Percentiles rank a stretch among this genome's conserved stretches.
phyloP scores from a whole-genome alignment of 2,329 filamentous ascomycete species.

The Pezicula carpinea region DNA sequence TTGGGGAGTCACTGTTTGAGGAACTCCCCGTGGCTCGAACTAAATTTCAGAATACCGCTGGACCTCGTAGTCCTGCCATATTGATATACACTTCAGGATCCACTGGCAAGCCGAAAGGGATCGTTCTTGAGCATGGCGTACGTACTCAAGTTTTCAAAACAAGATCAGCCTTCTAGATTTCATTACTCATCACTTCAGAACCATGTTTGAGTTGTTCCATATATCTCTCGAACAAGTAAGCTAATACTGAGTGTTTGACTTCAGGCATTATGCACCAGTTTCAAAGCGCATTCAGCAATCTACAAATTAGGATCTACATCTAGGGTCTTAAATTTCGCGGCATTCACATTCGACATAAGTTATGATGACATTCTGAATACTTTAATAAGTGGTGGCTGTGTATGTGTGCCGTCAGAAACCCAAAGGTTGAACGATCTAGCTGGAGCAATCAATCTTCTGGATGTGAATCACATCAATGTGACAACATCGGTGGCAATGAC shows the following conservation, averaged over 20 bases:
- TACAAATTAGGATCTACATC: neutral
- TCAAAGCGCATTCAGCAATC: neutral
- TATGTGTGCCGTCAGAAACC: constrained; percentile 6
- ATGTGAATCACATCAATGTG: constrained; percentile 3
- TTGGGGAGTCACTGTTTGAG: neutral
- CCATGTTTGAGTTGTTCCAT: no score
- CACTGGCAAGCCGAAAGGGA: constrained; percentile 5
- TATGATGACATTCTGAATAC: constrained; percentile 8
- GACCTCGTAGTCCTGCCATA: neutral
- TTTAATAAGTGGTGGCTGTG: constrained; percentile 4
- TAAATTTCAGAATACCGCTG: neutral
- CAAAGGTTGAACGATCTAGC: constrained; percentile 6
- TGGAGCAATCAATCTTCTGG: constrained; percentile 1
- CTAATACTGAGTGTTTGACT: no score
- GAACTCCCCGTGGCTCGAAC: neutral
- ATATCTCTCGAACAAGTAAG: no score
- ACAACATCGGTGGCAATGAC: constrained; percentile 4
- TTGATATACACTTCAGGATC: constrained; percentile 8
- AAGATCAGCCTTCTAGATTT: no score
- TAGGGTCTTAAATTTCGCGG: neutral
- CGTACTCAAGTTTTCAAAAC: no score
- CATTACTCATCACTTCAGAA: no score
- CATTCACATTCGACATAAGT: constrained; percentile 7
- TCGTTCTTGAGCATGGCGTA: neutral
- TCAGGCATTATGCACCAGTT: neutral